Evolutionary conservation across 2,329 filamentous ascomycete species (phyloP).

Genomic region (Raffaelea ambrosiae): DNA sequence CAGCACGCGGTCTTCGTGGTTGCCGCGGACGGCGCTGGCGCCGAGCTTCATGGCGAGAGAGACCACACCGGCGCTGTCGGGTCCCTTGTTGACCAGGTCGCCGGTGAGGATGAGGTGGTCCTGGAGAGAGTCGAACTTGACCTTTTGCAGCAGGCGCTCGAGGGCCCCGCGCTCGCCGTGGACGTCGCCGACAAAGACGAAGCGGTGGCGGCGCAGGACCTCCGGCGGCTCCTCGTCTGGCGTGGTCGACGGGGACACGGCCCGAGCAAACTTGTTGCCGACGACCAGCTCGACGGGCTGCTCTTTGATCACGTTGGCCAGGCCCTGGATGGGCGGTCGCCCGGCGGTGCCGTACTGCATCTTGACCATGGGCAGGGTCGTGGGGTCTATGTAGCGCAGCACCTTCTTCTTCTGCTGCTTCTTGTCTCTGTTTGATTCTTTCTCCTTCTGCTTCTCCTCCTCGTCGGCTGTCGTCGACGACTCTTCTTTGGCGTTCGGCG

Average conservation of each 20-base stretch:
- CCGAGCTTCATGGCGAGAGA: constrained; percentile 63
- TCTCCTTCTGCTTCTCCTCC: neutral
- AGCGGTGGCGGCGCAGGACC: constrained; percentile 33
- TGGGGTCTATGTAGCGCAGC: neutral
- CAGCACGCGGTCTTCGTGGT: constrained; percentile 86
- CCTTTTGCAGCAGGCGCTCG: constrained; percentile 55
- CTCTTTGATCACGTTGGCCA: constrained; percentile 19
- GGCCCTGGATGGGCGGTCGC: constrained; percentile 27
- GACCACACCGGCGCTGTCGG: constrained; percentile 71
- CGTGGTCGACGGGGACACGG: neutral
- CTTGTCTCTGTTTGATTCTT: neutral
- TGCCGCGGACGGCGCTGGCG: constrained; percentile 79
- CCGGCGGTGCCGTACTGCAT: constrained; percentile 27
- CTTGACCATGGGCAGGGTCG: constrained; percentile 3
- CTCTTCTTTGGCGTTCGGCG: too few species aligned
- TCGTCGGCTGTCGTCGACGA: neutral
- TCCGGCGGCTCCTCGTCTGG: constrained; percentile 23
- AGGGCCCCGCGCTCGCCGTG: constrained; percentile 74
- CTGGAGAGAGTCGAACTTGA: constrained; percentile 47
- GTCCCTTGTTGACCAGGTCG: constrained; percentile 79
- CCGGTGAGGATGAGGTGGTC: constrained; percentile 74
- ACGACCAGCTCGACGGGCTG: constrained; percentile 20
- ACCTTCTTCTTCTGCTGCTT: neutral
- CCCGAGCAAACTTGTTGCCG: neutral
- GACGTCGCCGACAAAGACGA: constrained; percentile 84